Conservation (phyloP, 768 basidiomycete species). For the Termitomyces sp. region DNA sequence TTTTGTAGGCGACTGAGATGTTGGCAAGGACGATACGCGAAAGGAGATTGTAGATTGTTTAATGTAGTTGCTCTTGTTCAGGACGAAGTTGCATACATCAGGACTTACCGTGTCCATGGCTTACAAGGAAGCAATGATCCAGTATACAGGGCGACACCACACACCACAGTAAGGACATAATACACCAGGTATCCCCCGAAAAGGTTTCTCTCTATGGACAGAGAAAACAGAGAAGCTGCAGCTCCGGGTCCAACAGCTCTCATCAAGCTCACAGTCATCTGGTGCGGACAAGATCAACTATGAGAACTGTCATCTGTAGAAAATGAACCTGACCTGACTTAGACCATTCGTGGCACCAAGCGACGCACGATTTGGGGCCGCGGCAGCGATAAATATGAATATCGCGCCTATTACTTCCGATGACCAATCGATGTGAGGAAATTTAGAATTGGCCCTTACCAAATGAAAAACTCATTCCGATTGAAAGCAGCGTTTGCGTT, state of each 20-base stretch:
- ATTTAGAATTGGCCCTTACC: not conserved
- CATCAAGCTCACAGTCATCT: not conserved
- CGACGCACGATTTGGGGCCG: not conserved
- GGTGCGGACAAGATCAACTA: not conserved
- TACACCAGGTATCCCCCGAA: not conserved
- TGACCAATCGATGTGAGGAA: not conserved
- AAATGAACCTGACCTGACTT: not conserved
- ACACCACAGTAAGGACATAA: not conserved
- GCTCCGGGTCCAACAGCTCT: not conserved
- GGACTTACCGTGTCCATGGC: constrained; percentile 6
- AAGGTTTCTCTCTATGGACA: not conserved
- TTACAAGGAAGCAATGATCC: constrained; percentile 27
- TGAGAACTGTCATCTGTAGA: not conserved
- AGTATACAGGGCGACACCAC: constrained; percentile 19
- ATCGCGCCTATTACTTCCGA: not conserved
- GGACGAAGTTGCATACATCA: not conserved
- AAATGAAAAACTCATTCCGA: not conserved
- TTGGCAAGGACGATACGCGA: no score
- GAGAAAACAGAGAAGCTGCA: not conserved
- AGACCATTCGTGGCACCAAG: not conserved
- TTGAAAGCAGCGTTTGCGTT: not conserved
- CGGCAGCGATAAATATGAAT: not conserved
- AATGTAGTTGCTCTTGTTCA: no score
- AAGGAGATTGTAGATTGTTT: no score
- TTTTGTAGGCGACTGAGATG: no score